Evolutionary conservation across 345 rosid species (phyloP).

Genomic region (Eucalyptus polybractea): DNA sequence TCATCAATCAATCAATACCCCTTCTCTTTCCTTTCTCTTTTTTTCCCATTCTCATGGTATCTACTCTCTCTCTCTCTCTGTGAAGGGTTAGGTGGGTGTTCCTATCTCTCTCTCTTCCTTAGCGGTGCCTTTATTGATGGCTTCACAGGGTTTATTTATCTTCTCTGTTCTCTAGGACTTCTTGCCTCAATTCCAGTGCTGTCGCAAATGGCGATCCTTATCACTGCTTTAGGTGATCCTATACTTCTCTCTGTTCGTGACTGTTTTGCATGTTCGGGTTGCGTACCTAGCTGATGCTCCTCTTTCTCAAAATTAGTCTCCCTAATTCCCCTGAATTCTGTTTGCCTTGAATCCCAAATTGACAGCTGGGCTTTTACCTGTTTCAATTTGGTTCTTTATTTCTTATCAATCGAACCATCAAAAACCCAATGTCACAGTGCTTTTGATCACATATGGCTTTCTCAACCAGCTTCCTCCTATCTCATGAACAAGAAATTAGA

Average conservation of each 20-base stretch:
- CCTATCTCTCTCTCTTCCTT: neutral
- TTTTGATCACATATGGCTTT: neutral
- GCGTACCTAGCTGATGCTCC: neutral
- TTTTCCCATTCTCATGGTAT: neutral
- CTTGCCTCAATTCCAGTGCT: neutral
- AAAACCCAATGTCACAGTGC: neutral
- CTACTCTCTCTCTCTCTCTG: neutral
- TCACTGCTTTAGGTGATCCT: neutral
- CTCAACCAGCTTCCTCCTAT: neutral
- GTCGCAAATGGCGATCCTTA: neutral
- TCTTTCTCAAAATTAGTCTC: neutral
- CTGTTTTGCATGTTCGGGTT: neutral
- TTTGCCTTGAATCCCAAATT: neutral
- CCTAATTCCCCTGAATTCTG: neutral
- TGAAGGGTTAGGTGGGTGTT: neutral
- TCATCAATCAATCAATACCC: conserved; percentile 10
- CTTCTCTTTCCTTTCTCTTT: neutral
- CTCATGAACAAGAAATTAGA: neutral
- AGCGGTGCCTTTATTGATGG: neutral
- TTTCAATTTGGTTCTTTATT: neutral
- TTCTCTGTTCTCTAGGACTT: neutral
- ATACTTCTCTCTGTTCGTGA: neutral
- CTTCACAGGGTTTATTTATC: neutral
- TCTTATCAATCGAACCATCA: neutral
- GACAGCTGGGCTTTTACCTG: neutral